phyloP scores from a whole-genome alignment of 2,329 filamentous ascomycete species.

The Madurella fahalii region DNA sequence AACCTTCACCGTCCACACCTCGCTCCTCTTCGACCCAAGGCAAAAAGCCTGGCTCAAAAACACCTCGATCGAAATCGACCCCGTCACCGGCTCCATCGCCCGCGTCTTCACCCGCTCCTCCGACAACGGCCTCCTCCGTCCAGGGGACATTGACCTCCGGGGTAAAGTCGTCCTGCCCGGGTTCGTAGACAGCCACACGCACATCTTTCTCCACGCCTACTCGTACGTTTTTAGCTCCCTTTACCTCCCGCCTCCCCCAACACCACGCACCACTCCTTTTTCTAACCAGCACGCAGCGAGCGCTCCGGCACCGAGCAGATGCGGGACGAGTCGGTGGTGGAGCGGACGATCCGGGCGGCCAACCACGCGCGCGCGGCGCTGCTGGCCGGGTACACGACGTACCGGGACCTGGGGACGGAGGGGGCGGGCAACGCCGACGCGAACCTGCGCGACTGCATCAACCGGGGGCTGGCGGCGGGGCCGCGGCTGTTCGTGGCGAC shows the following conservation, averaged over 20 bases:
- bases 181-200: slow-evolving; percentile 52
- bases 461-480: slow-evolving; percentile 50
- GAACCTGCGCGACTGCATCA: slow-evolving; percentile 49
- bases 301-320: slow-evolving; percentile 44
- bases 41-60: slow-evolving; percentile 38
- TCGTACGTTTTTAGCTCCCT: slow-evolving; percentile 32
- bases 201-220: slow-evolving; percentile 53
- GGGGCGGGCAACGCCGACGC: slow-evolving; percentile 47
- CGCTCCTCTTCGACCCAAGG: slow-evolving; percentile 44
- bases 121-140: slow-evolving; percentile 5
- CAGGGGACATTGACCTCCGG: slow-evolving; percentile 49
- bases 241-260: neutral
- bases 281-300: slow-evolving; percentile 32
- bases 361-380: slow-evolving; percentile 51
- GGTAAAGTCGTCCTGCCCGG: slow-evolving; percentile 49
- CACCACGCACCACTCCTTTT: neutral
- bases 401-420: slow-evolving; percentile 54
- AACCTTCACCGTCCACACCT: slow-evolving; percentile 40
- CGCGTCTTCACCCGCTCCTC: slow-evolving; percentile 31
- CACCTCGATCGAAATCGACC: slow-evolving; percentile 41
- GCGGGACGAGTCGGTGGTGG: slow-evolving; percentile 55
- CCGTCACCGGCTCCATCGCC: slow-evolving; percentile 38
- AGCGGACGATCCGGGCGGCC: slow-evolving; percentile 50
- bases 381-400: slow-evolving; percentile 55
- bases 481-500: slow-evolving; percentile 55